Conservation (phyloP, 2,329 filamentous ascomycete genomes). For the Lachnellula hyalina region DNA sequence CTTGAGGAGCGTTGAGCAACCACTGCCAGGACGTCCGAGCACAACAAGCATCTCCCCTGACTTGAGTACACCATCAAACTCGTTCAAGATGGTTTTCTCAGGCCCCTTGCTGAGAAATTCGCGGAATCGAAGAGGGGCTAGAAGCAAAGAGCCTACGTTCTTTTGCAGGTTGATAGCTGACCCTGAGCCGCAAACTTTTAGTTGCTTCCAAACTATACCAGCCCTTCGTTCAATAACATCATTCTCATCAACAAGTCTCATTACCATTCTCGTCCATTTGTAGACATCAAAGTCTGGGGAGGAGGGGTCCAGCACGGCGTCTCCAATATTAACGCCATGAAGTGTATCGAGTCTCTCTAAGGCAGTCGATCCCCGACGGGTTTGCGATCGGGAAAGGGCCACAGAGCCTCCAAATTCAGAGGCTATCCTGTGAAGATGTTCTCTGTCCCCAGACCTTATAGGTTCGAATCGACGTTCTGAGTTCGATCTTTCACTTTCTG, state of each 20-base stretch:
- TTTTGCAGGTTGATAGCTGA: conserved; percentile 63
- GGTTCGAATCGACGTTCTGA: conserved; percentile 21
- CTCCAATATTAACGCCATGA: conserved; percentile 37
- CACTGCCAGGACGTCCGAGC: conserved; percentile 59
- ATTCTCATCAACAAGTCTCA: conserved; percentile 48
- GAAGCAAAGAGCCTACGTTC: conserved; percentile 55
- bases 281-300: conserved; percentile 48
- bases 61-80: conserved; percentile 59
- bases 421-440: conserved; percentile 25
- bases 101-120: conserved; percentile 49
- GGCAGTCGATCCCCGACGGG: background rate
- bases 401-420: conserved; percentile 17
- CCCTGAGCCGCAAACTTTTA: conserved; percentile 63
- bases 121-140: conserved; percentile 51
- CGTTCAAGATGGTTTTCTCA: conserved; percentile 55
- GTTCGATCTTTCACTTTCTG: conserved; percentile 13
- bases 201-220: conserved; percentile 58
- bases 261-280: conserved; percentile 37
- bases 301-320: conserved; percentile 47
- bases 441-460: conserved; percentile 22
- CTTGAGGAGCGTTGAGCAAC: conserved; percentile 61
- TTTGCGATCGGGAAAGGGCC: conserved; percentile 12
- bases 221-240: conserved; percentile 48
- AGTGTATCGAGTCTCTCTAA: conserved; percentile 25
- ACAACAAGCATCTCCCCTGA: conserved; percentile 65